Conservation (phyloP, 2,329 filamentous ascomycete species). For the Pleochaeta shiraiana region DNA sequence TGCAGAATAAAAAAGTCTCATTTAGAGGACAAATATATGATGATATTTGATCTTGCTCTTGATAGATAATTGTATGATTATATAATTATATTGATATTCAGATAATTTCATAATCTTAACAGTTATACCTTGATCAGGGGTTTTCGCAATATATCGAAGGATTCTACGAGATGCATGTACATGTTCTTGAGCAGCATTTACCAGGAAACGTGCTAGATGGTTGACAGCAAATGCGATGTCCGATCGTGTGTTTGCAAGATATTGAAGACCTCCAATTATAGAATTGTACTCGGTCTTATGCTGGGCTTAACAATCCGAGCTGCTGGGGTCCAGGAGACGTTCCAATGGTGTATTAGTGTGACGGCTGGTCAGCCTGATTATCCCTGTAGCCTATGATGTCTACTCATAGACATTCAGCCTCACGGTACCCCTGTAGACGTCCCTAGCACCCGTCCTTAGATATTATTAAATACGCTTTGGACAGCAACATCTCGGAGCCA, state of each 20-base stretch:
- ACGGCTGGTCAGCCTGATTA: too few relatives aligned
- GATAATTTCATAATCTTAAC: neutral
- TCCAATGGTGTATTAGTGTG: neutral
- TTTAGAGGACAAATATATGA: neutral
- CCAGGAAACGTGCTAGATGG: neutral
- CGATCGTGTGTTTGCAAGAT: too few relatives aligned
- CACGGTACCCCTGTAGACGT: too few relatives aligned
- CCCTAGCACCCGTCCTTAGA: too few relatives aligned
- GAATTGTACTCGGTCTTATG: neutral
- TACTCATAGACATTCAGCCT: too few relatives aligned
- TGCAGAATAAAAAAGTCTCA: neutral
- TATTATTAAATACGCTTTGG: too few relatives aligned
- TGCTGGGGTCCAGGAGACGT: neutral
- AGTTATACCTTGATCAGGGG: neutral
- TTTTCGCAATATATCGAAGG: neutral
- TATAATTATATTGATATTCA: too few relatives aligned
- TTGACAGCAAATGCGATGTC: neutral
- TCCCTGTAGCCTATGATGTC: too few relatives aligned
- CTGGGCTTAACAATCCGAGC: neutral
- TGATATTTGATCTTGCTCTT: too few relatives aligned
- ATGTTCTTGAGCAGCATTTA: neutral
- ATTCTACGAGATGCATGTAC: neutral
- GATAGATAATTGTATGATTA: too few relatives aligned
- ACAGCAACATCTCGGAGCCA: too few relatives aligned
- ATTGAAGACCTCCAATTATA: neutral